Conservation (phyloP, 345 rosid genomes). For the Brassica rapa region DNA sequence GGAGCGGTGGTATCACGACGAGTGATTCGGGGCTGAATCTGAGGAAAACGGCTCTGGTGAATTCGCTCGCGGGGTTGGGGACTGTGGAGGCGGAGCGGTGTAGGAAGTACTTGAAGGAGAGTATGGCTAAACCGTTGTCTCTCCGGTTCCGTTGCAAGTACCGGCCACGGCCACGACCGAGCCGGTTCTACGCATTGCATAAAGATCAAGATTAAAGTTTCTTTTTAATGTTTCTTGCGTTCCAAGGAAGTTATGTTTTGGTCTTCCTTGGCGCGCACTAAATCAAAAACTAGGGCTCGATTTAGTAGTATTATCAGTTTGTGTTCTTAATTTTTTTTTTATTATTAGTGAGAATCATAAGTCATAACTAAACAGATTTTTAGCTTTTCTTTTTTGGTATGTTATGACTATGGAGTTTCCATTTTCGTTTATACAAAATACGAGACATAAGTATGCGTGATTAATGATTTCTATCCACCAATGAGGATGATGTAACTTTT, state of each 20-base stretch:
- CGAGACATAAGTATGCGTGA: not conserved
- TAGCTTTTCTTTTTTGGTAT: not conserved
- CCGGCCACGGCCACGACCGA: slow-evolving; percentile 63
- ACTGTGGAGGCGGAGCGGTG: slow-evolving; percentile 72
- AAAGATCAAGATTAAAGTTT: slow-evolving; percentile 39
- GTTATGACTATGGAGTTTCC: slow-evolving; percentile 5
- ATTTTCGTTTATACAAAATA: not conserved
- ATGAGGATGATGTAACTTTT: not conserved
- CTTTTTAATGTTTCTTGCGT: slow-evolving; percentile 25
- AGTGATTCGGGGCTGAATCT: slow-evolving; percentile 11
- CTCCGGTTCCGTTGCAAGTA: slow-evolving; percentile 52
- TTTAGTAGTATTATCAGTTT: not conserved
- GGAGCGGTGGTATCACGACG: not conserved
- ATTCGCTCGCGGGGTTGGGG: slow-evolving; percentile 70
- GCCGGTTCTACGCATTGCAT: slow-evolving; percentile 62
- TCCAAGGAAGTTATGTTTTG: slow-evolving; percentile 13
- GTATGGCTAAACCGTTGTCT: slow-evolving; percentile 56
- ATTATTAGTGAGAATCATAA: not conserved
- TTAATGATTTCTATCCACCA: not conserved
- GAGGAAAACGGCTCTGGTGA: slow-evolving; percentile 72
- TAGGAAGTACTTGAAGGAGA: slow-evolving; percentile 53
- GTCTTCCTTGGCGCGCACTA: slow-evolving; percentile 20
- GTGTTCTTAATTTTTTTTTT: not conserved
- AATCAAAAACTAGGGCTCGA: not conserved
- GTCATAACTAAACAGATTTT: not conserved